Percentiles rank a stretch among this genome's conserved stretches.
Evolutionary conservation across 495 filamentous ascomycete genomes (phyloP).

Genomic region (Penicillium cinerascens): DNA sequence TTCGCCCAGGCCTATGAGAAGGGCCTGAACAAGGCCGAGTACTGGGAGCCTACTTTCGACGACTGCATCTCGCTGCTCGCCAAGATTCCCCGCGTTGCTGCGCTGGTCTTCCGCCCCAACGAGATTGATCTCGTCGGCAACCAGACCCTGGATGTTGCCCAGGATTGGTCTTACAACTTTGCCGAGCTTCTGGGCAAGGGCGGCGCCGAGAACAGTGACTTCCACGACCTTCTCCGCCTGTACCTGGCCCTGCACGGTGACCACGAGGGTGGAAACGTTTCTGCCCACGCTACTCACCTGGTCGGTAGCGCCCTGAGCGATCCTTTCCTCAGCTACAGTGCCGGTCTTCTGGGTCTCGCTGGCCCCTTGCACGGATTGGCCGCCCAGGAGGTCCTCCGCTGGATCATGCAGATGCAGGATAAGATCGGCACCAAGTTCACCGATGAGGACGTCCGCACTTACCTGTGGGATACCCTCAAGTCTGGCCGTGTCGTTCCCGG

Average conservation of each 20-base stretch:
- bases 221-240: constrained; percentile 89
- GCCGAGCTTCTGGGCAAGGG: constrained; percentile 93
- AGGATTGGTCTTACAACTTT: constrained; percentile 99
- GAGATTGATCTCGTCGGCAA: constrained; percentile 62
- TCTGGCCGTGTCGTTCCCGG: constrained; percentile 93
- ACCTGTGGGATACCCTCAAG: constrained; percentile 90
- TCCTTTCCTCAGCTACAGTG: constrained; percentile 93
- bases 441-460: constrained; percentile 73
- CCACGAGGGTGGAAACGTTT: constrained; percentile 97
- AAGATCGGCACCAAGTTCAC: constrained; percentile 74
- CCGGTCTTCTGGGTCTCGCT: constrained; percentile 90
- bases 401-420: constrained; percentile 91
- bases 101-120: constrained; percentile 91
- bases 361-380: constrained; percentile 94
- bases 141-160: constrained; percentile 48
- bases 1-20: constrained; percentile 92
- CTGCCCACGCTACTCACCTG: constrained; percentile 93
- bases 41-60: constrained; percentile 98
- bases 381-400: constrained; percentile 95
- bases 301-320: constrained; percentile 95
- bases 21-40: constrained; percentile 87
- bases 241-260: constrained; percentile 97
- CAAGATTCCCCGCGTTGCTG: constrained; percentile 94
- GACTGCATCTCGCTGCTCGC: constrained; percentile 91
- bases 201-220: constrained; percentile 79